Evolutionary conservation across 1,284 basidiomycete genomes (phyloP).

Genomic region (Xerocomus nothofagi): DNA sequence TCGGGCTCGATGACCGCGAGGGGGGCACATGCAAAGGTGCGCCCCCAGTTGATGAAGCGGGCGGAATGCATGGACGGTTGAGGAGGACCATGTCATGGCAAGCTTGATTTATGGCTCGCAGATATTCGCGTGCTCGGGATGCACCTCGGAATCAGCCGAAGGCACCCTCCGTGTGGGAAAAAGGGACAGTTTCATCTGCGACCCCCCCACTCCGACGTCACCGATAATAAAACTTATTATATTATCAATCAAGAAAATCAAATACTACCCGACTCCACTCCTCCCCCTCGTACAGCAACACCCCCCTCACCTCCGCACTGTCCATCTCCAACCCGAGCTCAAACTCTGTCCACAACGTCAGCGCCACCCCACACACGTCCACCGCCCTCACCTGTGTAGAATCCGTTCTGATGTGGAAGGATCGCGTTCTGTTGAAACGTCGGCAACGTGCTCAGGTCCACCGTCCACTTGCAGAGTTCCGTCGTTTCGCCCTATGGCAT

Average conservation of each 20-base stretch:
- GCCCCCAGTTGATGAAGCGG: slow-evolving; percentile 75
- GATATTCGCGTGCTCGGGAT: too few relatives aligned
- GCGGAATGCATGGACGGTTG: slow-evolving; percentile 10
- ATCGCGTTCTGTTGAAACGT: slow-evolving; percentile 70
- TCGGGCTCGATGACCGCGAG: slow-evolving; percentile 77
- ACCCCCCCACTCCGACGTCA: too few relatives aligned
- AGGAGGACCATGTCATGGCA: too few relatives aligned
- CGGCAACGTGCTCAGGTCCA: slow-evolving; percentile 73
- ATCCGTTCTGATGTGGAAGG: slow-evolving; percentile 54
- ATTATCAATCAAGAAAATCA: slow-evolving; percentile 46
- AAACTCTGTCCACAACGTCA: slow-evolving; percentile 54
- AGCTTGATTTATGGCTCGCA: too few relatives aligned
- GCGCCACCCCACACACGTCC: neutral
- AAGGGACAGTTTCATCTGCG: too few relatives aligned
- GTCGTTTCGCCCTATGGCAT: slow-evolving; percentile 55
- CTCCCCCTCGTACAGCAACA: slow-evolving; percentile 66
- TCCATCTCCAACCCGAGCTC: slow-evolving; percentile 79
- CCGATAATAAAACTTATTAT: neutral
- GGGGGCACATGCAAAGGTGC: slow-evolving; percentile 64
- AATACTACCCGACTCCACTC: slow-evolving; percentile 74
- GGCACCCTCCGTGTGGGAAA: too few relatives aligned
- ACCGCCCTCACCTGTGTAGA: slow-evolving; percentile 64
- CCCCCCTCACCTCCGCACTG: slow-evolving; percentile 78
- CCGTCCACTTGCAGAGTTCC: slow-evolving; percentile 84
- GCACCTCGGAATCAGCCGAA: too few relatives aligned